These are phyloP conservation scores for Flaveria bidentis DNA, from an alignment of 129 eudicot species.

Conservation along the genomic window DNA sequence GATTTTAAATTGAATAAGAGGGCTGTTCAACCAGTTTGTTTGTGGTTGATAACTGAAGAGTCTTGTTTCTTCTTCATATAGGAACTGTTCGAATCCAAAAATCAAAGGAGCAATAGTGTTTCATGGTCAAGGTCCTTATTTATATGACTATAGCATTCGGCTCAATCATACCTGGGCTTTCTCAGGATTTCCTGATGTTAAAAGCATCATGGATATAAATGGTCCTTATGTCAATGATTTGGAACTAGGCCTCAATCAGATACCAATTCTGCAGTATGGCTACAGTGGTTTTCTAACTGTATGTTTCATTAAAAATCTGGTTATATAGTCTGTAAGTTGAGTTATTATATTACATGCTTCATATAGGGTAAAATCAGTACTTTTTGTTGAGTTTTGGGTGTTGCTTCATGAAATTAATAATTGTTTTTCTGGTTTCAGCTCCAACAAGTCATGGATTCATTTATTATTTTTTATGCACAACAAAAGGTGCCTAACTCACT, in stretches of 20 bases:
- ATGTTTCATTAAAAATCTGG: slow-evolving; percentile 36
- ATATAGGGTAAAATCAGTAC: slow-evolving; percentile 3
- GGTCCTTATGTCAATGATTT: slow-evolving; percentile 97
- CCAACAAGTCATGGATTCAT: slow-evolving; percentile 94
- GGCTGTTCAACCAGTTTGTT: slow-evolving; percentile 7
- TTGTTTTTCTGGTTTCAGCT: slow-evolving; percentile 53
- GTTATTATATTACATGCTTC: neutral
- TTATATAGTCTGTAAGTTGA: slow-evolving; percentile 10
- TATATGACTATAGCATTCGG: slow-evolving; percentile 93
- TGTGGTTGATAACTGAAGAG: slow-evolving; percentile 19
- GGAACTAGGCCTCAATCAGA: slow-evolving; percentile 76
- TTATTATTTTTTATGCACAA: slow-evolving; percentile 79
- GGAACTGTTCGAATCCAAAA: slow-evolving; percentile 85
- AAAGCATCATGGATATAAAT: slow-evolving; percentile 84
- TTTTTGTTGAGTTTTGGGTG: slow-evolving; percentile 15
- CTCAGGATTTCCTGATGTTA: slow-evolving; percentile 95
- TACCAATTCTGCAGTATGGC: slow-evolving; percentile 93
- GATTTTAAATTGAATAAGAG: slow-evolving; percentile 10
- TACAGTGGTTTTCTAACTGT: slow-evolving; percentile 96
- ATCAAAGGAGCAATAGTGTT: slow-evolving; percentile 95
- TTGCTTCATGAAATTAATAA: slow-evolving; percentile 15
- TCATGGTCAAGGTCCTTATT: slow-evolving; percentile 90
- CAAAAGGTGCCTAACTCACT: slow-evolving; percentile 40
- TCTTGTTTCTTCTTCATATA: slow-evolving; percentile 35
- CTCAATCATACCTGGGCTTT: slow-evolving; percentile 99